Evolutionary conservation across 441 rosid species (phyloP).

Genomic region (Erysimum pusillum): DNA sequence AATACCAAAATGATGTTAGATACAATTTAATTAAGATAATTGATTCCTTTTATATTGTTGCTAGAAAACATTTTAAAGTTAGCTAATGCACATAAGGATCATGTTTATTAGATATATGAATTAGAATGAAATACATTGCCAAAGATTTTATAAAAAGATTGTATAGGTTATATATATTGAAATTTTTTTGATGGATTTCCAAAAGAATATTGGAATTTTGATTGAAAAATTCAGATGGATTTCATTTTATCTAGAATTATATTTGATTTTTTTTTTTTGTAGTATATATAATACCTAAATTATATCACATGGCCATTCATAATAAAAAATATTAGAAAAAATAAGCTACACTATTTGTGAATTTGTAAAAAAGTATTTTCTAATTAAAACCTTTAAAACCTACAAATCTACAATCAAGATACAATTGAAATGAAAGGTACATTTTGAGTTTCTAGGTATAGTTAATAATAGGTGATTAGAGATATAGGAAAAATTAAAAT

Average conservation of each 20-base stretch:
- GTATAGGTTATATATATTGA: too few species aligned
- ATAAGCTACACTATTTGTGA: neutral
- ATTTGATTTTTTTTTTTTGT: too few species aligned
- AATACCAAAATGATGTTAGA: conserved; percentile 26
- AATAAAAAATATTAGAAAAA: neutral
- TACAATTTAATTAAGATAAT: conserved; percentile 3
- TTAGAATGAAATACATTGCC: neutral
- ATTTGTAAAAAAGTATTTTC: neutral
- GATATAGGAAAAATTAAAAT: neutral
- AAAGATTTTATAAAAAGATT: too few species aligned
- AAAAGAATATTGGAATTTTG: too few species aligned
- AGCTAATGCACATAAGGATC: neutral
- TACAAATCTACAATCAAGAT: neutral
- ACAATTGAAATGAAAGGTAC: neutral
- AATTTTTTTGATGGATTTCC: too few species aligned
- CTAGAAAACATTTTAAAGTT: neutral
- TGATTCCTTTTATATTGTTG: conserved; percentile 20
- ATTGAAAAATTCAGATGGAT: too few species aligned
- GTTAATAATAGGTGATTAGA: neutral
- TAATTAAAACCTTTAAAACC: neutral
- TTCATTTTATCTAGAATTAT: too few species aligned
- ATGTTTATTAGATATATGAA: neutral
- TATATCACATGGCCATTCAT: too few species aligned
- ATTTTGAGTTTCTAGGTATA: neutral
- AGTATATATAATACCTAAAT: too few species aligned